These are phyloP conservation scores for Arthroderma uncinatum DNA, from an alignment of 2,329 filamentous ascomycete genomes.

Conservation along the genomic window DNA sequence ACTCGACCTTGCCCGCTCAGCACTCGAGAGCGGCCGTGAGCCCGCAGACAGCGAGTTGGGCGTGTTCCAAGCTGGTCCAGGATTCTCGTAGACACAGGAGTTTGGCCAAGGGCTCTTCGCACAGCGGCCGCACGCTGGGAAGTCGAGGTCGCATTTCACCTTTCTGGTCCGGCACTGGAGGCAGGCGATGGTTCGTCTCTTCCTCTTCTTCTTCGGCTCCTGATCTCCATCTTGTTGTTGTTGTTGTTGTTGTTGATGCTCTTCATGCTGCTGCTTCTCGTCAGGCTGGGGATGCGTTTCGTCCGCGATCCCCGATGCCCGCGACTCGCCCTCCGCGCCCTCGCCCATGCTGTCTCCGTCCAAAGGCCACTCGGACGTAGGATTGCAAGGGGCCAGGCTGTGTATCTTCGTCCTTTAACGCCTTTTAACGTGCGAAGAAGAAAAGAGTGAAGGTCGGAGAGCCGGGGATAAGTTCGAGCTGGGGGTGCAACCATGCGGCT, in stretches of 20 bases:
- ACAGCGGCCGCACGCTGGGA: conserved; percentile 32
- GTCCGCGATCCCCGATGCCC: neutral
- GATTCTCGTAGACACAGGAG: conserved; percentile 12
- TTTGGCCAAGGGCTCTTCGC: conserved; percentile 22
- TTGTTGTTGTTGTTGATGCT: neutral
- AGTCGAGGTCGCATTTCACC: conserved; percentile 34
- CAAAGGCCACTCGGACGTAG: no score
- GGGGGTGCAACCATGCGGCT: neutral
- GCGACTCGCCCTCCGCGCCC: neutral
- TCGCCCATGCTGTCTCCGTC: neutral
- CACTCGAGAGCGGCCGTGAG: neutral
- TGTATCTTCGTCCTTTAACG: neutral
- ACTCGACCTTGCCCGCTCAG: neutral
- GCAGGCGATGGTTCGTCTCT: conserved; percentile 33
- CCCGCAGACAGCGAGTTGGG: neutral
- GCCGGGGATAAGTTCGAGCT: neutral
- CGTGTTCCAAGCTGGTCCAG: neutral
- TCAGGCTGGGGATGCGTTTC: neutral
- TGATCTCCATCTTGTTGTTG: neutral
- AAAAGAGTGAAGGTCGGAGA: neutral
- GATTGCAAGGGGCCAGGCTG: no score
- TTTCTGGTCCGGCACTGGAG: conserved; percentile 34
- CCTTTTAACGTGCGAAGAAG: neutral
- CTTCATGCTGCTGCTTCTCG: neutral
- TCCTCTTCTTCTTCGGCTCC: conserved; percentile 25